A percentile compares a stretch with the other conserved stretches of the same genome.
phyloP scores from a whole-genome alignment of 345 rosid genomes.

The Streptanthus diversifolius region DNA sequence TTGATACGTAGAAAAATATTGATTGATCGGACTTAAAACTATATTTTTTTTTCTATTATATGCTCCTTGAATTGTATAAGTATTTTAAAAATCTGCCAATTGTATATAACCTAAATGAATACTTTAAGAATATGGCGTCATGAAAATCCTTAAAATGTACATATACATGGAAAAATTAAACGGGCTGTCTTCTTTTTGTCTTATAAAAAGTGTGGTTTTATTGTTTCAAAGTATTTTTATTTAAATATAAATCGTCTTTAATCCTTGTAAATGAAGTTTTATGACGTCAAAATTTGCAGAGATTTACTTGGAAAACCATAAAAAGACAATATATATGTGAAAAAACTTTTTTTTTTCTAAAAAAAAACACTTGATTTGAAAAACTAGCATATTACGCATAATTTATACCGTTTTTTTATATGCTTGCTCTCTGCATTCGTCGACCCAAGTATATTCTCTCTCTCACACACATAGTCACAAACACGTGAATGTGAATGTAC shows the following conservation, averaged over 20 bases:
- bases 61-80: background rate
- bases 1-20: no score
- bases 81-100: background rate
- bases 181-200: background rate
- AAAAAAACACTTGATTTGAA: background rate
- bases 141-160: background rate
- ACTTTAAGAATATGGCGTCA: background rate
- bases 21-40: no score
- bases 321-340: background rate
- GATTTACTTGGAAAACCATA: background rate
- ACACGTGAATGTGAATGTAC: constrained; percentile 27
- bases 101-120: background rate
- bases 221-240: background rate
- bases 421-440: background rate
- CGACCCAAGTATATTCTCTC: background rate
- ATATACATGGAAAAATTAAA: background rate
- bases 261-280: background rate
- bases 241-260: background rate
- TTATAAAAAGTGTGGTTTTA: background rate
- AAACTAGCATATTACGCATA: background rate
- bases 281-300: background rate
- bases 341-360: background rate
- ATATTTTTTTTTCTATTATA: no score
- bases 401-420: background rate
- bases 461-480: background rate